These are phyloP conservation scores for Condylostoma magnum DNA, from an alignment of 169 alveolate genomes.

Conservation along the genomic window DNA sequence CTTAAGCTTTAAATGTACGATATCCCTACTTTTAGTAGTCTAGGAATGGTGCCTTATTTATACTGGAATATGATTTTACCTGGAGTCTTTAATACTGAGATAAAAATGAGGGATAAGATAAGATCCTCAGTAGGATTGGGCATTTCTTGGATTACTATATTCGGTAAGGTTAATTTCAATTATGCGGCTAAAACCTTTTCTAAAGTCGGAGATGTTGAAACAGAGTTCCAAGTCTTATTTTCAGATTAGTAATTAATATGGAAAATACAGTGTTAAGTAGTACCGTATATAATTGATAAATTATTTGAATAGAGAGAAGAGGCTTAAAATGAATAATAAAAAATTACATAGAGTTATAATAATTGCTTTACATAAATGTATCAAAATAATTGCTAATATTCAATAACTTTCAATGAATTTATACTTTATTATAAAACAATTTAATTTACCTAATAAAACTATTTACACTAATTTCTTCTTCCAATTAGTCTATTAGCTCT, in stretches of 20 bases:
- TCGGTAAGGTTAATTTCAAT: conserved; percentile 9
- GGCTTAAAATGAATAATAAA: too few relatives aligned
- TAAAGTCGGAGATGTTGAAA: conserved; percentile 7
- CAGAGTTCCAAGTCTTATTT: conserved; percentile 18
- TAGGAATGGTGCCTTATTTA: conserved; percentile 11
- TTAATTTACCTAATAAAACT: too few relatives aligned
- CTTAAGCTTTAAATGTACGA: conserved; percentile 4
- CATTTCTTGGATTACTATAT: background rate
- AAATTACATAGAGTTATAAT: too few relatives aligned
- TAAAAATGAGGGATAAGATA: background rate
- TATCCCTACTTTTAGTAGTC: background rate
- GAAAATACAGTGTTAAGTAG: too few relatives aligned
- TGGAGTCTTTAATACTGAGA: background rate
- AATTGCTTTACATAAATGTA: too few relatives aligned
- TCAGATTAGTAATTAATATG: conserved; percentile 19
- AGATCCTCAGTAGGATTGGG: conserved; percentile 25
- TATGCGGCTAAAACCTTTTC: background rate
- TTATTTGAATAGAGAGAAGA: too few relatives aligned
- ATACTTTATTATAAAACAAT: too few relatives aligned
- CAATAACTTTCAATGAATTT: too few relatives aligned
- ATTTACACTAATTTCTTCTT: too few relatives aligned
- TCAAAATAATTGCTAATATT: too few relatives aligned
- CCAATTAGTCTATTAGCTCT: too few relatives aligned
- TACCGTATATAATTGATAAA: too few relatives aligned
- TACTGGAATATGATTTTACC: conserved; percentile 7